Base-by-base conservation (phyloP, 2,329 filamentous ascomycete genomes). In the Pseudogymnoascus sp. region DNA sequence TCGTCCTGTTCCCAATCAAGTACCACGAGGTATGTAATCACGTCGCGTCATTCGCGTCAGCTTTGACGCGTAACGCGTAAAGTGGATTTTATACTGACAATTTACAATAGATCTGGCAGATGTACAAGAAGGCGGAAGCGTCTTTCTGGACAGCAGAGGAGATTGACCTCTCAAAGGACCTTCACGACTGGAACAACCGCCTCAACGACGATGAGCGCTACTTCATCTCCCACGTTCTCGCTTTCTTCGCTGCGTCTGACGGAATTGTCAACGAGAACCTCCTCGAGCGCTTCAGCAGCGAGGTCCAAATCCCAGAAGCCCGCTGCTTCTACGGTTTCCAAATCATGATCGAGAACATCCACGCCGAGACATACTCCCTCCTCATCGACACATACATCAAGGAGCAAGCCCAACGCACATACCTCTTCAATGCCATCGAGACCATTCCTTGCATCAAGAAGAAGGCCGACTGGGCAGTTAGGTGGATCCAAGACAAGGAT, bases 281-380 rank as follows among this genome's bases (percentile, higher is more conserved):
- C 24, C 88, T 99, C 65, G 93, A 98, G 85, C 91, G 95, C 67
- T 99, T 99, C 87, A 96, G 91, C 73, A 88, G 86, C 68, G 95
- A 99, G 79, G 93, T 99, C 31, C 95, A 99, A 81, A 88, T 98
- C 64, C 93, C 95, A 10, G 95, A 99, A 81, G 95, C 95, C 68
- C 92, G 95, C 73, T 99, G 95, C 87, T 99, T 99, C 85, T 99
- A 99, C 78, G 95, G 95, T 68, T 99, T 99, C 86, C 95, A 99
- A 82, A 98, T 98, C 82, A 99, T 99, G 95, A 98, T 99, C 91
- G 95, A 99, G 84, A 99, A 99, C 82, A 96, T 99, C 73, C 95
- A 99, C 85, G 97, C 95, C 14, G 95, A 99, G 82, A 99, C 95
- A 62, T 99, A 99, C 85, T 98, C 93, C 19, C 88, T 99, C 37